Conservation (phyloP, 345 rosid species). For the Anacardium occidentale region DNA sequence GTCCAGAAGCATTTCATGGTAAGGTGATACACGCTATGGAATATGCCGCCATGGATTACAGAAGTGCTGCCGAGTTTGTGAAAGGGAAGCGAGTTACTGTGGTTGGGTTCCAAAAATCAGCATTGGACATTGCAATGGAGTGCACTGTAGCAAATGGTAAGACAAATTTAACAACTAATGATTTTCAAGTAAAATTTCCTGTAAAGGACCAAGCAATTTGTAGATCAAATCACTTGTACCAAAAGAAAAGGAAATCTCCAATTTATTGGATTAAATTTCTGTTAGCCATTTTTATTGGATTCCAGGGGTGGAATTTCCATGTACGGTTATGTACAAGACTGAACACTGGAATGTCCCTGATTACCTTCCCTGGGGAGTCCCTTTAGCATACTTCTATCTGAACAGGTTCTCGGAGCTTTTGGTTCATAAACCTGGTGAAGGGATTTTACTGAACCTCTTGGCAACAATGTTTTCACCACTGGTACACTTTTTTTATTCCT, state of each 20-base stretch:
- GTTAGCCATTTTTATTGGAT: not conserved
- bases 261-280: not conserved
- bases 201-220: not conserved
- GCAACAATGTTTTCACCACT: conserved; percentile 30
- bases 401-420: conserved; percentile 46
- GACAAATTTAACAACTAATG: not conserved
- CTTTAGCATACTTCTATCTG: conserved; percentile 30
- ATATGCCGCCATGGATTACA: conserved; percentile 22
- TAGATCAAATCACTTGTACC: too few species aligned
- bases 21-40: conserved; percentile 49
- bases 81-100: conserved; percentile 33
- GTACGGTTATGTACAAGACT: conserved; percentile 37
- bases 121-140: conserved; percentile 41
- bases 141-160: conserved; percentile 34
- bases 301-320: conserved; percentile 37
- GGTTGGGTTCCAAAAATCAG: conserved; percentile 40
- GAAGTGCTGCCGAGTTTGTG: conserved; percentile 7
- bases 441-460: conserved; percentile 26
- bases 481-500: too few species aligned
- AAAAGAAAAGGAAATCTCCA: too few species aligned
- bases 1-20: conserved; percentile 43
- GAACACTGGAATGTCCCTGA: conserved; percentile 47
- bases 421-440: conserved; percentile 49
- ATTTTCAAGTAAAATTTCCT: not conserved
- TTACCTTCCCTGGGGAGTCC: conserved; percentile 45